Base-by-base conservation (phyloP, 1,284 basidiomycete genomes). In the Ganoderma boninense region DNA sequence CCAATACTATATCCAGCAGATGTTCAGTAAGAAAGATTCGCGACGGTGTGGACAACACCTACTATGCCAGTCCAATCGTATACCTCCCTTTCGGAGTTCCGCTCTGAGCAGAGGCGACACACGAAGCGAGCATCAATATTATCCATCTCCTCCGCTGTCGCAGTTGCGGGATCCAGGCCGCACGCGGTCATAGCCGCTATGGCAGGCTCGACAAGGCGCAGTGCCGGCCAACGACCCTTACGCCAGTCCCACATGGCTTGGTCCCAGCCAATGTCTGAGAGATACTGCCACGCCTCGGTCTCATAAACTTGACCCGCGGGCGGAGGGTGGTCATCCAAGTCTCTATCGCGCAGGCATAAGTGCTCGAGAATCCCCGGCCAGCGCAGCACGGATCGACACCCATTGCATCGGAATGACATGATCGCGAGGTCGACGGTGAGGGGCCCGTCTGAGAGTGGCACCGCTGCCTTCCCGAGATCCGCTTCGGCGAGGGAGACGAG, bases 121-220 rank as follows among this genome's bases (percentile, higher is more conserved):
- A 40, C 32, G n/a, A 40, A 60, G 18, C 57, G 57, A 38, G 57
- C 32, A 11, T 35, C 35, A 3, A 20, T 20, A 7, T 40, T 11
- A 23, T 60, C n/a, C 57, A 60, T 60, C 20, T 60, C 57, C 57
- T 60, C 16, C 35, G 18, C 35, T 2, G 57, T 60, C 35, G 57
- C 20, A 2, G 20, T 40, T 7, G 7, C 10, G 11, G 57, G 57
- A 23, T 40, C 57, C 20, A 40, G 57, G 20, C 20, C 35, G 57
- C 57, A 60, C 14, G 35, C 32, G 8, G 35, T 6, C 10, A 60
- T 32, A 14, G 40, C n/a, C 8, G 35, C 57, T 18, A n/a, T 2
- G 10, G 35, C 57, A 13, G 32, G n/a, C 35, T 35, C 20, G 38
- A 6, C 32, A 29, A 57, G 29, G 54, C 35, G 38, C 14, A 52